phyloP scores from a whole-genome alignment of 257 asterid genomes.

The Nicotiana undulata region DNA sequence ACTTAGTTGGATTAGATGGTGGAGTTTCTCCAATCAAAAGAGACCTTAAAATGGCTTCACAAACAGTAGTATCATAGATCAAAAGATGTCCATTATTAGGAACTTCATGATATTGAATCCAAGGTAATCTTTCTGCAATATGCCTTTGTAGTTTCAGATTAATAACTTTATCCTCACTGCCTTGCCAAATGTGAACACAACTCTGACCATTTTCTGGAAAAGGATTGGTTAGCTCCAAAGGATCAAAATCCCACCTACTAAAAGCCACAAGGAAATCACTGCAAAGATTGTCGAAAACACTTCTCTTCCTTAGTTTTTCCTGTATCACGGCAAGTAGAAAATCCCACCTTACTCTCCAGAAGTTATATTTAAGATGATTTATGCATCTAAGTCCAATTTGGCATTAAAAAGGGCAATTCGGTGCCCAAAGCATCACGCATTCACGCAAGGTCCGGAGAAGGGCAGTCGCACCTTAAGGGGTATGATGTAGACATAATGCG shows the following conservation, averaged over 20 bases:
- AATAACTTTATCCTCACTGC: constrained; percentile 34
- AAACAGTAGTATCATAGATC: constrained; percentile 62
- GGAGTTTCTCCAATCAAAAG: constrained; percentile 64
- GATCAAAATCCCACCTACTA: constrained; percentile 90
- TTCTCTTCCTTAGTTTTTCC: constrained; percentile 45
- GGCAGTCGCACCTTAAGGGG: no score
- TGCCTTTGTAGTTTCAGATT: constrained; percentile 50
- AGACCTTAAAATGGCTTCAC: constrained; percentile 80
- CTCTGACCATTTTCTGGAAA: constrained; percentile 15
- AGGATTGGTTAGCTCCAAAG: constrained; percentile 54
- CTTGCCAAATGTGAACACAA: constrained; percentile 40
- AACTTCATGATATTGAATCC: constrained; percentile 86
- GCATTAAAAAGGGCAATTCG: no score
- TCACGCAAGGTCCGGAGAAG: no score
- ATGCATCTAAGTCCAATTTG: no score
- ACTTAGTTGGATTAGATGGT: constrained; percentile 16
- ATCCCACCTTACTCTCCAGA: no score
- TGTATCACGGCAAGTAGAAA: constrained; percentile 9
- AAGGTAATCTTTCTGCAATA: constrained; percentile 49
- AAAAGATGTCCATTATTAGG: constrained; percentile 77
- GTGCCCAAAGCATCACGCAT: no score
- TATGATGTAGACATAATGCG: no score
- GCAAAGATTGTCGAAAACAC: constrained; percentile 51
- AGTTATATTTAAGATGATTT: no score
- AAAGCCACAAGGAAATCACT: constrained; percentile 66